phyloP scores from a whole-genome alignment of 139 green algal genomes.

The Chlorella vulgaris region DNA sequence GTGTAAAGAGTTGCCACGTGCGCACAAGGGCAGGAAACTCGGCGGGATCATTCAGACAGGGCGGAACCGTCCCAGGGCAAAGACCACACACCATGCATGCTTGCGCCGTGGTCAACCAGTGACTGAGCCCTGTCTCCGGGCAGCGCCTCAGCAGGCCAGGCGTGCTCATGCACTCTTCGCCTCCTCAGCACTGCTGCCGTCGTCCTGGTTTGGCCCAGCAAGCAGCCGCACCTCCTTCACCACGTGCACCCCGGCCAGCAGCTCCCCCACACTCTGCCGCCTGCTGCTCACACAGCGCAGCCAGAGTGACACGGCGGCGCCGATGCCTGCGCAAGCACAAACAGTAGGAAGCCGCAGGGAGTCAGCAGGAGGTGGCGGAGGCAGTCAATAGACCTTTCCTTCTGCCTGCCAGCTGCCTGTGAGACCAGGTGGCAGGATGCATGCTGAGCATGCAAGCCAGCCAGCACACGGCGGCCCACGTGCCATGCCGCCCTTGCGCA shows the following conservation, averaged over 20 bases:
- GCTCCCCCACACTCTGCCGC: slow-evolving; percentile 24
- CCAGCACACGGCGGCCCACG: neutral
- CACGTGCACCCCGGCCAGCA: slow-evolving; percentile 10
- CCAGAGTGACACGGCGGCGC: neutral
- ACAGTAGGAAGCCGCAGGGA: neutral
- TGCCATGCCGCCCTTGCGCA: too few species aligned
- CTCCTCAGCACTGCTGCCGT: neutral
- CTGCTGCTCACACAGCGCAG: neutral
- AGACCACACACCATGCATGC: too few species aligned
- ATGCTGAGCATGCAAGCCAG: too few species aligned
- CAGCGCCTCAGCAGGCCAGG: too few species aligned
- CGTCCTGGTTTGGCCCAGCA: neutral
- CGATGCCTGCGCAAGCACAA: slow-evolving; percentile 1
- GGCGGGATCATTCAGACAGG: too few species aligned
- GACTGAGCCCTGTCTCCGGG: too few species aligned
- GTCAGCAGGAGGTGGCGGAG: neutral
- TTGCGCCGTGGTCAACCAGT: too few species aligned
- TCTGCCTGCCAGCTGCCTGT: neutral
- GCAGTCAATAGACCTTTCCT: neutral
- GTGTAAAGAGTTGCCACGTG: too few species aligned
- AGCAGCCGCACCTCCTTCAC: slow-evolving; percentile 10
- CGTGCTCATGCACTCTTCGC: too few species aligned
- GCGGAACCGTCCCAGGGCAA: too few species aligned
- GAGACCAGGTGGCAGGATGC: neutral
- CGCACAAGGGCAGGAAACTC: too few species aligned